These are phyloP conservation scores for Oenanthe javanica DNA, from an alignment of 140 eudicot genomes.

Conservation along the genomic window DNA sequence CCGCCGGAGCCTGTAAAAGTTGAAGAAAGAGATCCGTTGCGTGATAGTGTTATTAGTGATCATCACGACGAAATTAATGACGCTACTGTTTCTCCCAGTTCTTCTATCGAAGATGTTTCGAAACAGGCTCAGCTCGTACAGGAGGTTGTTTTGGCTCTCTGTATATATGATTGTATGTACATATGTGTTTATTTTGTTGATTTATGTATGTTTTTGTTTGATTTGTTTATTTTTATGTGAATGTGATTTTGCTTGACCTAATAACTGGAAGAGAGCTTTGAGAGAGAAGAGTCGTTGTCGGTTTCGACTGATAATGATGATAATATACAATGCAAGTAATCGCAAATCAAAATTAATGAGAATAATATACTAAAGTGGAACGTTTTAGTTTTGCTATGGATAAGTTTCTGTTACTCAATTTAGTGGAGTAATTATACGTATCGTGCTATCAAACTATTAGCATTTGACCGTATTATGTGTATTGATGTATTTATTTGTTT, in stretches of 20 bases:
- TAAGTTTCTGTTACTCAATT: neutral
- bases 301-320: neutral
- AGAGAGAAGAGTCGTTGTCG: neutral
- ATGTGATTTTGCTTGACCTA: neutral
- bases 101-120: slow-evolving; percentile 49
- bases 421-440: neutral
- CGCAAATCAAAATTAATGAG: neutral
- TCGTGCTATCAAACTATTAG: neutral
- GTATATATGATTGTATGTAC: neutral
- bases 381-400: neutral
- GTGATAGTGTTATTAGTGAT: slow-evolving; percentile 15
- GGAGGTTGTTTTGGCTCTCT: slow-evolving; percentile 37
- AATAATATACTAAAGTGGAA: neutral
- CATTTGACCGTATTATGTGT: neutral
- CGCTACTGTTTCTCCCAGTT: slow-evolving; percentile 18
- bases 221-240: neutral
- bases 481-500: neutral
- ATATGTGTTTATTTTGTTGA: neutral
- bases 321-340: neutral
- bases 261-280: neutral
- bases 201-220: neutral
- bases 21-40: slow-evolving; percentile 51
- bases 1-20: slow-evolving; percentile 33
- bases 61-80: slow-evolving; percentile 16
- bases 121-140: slow-evolving; percentile 68